Conservation (phyloP, 805 yeast genomes). For the Cyberlindnera xishuangbannaensis region DNA sequence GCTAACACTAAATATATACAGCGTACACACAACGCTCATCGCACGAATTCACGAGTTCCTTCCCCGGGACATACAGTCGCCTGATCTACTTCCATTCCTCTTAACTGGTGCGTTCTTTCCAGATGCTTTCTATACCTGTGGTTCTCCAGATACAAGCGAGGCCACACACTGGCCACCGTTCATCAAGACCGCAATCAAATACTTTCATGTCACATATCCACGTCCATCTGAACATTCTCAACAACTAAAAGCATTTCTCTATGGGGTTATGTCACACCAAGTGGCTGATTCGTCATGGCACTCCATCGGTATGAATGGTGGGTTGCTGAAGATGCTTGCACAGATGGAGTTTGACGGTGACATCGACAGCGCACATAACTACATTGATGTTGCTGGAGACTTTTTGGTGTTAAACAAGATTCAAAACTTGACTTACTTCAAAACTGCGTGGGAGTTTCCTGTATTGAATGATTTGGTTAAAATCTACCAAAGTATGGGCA, state of each 20-base stretch:
- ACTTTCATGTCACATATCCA: conserved; percentile 26
- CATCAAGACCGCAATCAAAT: conserved; percentile 38
- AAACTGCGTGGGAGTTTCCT: conserved; percentile 38
- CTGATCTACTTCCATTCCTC: conserved; percentile 26
- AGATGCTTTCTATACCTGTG: conserved; percentile 60
- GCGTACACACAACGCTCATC: conserved; percentile 33
- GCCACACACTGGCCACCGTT: conserved; percentile 70
- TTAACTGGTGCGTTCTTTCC: conserved; percentile 65
- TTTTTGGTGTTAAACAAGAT: conserved; percentile 41
- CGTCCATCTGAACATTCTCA: conserved; percentile 18
- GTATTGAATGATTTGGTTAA: conserved; percentile 32
- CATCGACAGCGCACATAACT: conserved; percentile 43
- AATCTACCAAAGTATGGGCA: conserved; percentile 37
- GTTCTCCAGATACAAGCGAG: conserved; percentile 48
- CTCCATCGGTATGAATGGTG: conserved; percentile 47
- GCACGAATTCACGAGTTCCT: conserved; percentile 27
- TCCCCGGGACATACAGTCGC: conserved; percentile 28
- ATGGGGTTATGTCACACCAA: conserved; percentile 59
- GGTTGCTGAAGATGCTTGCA: conserved; percentile 46
- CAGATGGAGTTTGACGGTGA: conserved; percentile 51
- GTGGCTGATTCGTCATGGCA: conserved; percentile 67
- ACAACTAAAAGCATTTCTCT: conserved; percentile 46
- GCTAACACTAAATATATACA: conserved; percentile 1
- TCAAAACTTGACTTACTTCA: conserved; percentile 22
- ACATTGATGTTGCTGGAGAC: conserved; percentile 61